These are phyloP conservation scores for Butyriboletus loyo DNA, from an alignment of 768 basidiomycete genomes.

Conservation along the genomic window DNA sequence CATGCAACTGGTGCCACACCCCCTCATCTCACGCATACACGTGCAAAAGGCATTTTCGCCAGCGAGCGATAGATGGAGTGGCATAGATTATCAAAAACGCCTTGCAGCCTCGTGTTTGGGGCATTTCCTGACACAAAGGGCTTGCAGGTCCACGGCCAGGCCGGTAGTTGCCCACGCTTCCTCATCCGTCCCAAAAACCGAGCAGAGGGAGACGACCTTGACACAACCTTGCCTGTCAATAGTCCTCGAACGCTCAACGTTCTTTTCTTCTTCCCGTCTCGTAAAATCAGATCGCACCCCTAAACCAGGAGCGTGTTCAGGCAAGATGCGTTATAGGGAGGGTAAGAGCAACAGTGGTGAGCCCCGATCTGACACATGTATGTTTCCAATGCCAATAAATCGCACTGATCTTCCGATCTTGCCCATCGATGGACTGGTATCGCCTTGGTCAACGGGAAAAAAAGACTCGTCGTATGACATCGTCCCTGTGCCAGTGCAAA, in stretches of 20 bases:
- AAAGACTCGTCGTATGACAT: constrained; percentile 34
- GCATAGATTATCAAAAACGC: constrained; percentile 27
- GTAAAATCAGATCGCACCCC: not conserved
- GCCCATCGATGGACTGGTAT: constrained; percentile 8
- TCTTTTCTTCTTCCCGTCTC: not conserved
- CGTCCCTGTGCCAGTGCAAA: constrained; percentile 17
- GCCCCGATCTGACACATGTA: not conserved
- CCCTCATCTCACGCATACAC: constrained; percentile 13
- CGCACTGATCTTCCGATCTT: constrained; percentile 13
- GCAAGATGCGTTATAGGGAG: constrained; percentile 24
- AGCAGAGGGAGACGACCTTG: not conserved
- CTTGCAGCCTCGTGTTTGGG: constrained; percentile 25
- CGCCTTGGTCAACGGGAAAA: not conserved
- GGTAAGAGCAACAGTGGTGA: constrained; percentile 31
- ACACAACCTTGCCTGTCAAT: not conserved
- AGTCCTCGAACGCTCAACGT: not conserved
- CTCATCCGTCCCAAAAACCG: not conserved
- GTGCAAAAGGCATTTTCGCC: constrained; percentile 23
- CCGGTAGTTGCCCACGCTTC: not conserved
- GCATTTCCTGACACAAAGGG: constrained; percentile 19
- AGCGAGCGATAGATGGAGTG: constrained; percentile 14
- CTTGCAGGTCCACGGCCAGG: constrained; percentile 1
- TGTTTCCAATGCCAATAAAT: not conserved
- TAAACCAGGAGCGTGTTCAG: not conserved
- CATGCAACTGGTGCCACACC: constrained; percentile 1